Evolutionary conservation across 2,329 filamentous ascomycete genomes (phyloP).

Genomic region (Xylariaceae sp.): DNA sequence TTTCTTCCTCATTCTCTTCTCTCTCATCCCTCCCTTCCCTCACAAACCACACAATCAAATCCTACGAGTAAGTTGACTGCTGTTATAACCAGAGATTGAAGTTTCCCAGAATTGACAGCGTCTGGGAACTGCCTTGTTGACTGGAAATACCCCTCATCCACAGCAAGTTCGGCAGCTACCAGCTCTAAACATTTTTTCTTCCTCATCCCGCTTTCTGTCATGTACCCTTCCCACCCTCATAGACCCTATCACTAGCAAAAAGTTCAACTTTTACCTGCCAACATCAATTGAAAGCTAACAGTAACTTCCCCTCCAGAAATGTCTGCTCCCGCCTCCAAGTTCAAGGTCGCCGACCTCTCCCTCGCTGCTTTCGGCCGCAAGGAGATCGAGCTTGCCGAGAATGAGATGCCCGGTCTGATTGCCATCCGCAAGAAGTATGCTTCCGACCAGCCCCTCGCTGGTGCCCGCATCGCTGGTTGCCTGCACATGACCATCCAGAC

Average conservation of each 20-base stretch:
- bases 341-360: slow-evolving; percentile 98
- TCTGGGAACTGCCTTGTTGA: too few relatives aligned
- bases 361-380: slow-evolving; percentile 97
- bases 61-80: slow-evolving; percentile 8
- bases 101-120: too few relatives aligned
- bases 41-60: background rate
- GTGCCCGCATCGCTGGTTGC: slow-evolving; percentile 94
- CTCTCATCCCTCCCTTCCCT: slow-evolving; percentile 7
- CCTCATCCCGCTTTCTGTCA: background rate
- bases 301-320: slow-evolving; percentile 36
- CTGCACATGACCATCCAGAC: slow-evolving; percentile 99
- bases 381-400: slow-evolving; percentile 97
- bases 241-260: background rate
- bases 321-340: slow-evolving; percentile 82
- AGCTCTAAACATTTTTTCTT: too few relatives aligned
- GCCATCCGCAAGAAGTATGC: slow-evolving; percentile 90
- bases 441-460: slow-evolving; percentile 85
- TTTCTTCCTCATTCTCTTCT: slow-evolving; percentile 20
- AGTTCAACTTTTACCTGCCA: background rate
- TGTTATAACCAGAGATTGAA: too few relatives aligned
- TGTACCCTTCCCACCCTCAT: slow-evolving; percentile 8
- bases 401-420: slow-evolving; percentile 98
- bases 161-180: too few relatives aligned
- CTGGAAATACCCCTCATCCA: too few relatives aligned
- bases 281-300: slow-evolving; percentile 3